These are phyloP conservation scores for Phytophthora rubi DNA, from an alignment of 352 stramenopile species.

Conservation along the genomic window DNA sequence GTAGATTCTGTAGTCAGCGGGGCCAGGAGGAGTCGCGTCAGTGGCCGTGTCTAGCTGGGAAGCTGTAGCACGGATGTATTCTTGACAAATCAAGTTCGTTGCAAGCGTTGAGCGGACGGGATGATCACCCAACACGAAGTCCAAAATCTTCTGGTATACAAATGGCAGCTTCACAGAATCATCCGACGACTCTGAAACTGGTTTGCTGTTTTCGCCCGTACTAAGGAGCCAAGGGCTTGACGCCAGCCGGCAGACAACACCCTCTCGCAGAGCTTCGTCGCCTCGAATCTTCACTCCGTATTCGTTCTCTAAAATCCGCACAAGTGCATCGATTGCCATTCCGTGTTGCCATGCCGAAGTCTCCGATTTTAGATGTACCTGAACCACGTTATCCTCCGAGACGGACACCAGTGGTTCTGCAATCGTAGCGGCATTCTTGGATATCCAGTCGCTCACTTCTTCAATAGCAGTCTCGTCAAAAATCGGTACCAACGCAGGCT, in stretches of 20 bases:
- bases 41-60: slow-evolving; percentile 21
- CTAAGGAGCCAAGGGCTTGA: slow-evolving; percentile 66
- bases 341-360: slow-evolving; percentile 67
- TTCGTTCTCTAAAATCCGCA: slow-evolving; percentile 79
- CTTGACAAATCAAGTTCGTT: slow-evolving; percentile 61
- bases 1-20: slow-evolving; percentile 46
- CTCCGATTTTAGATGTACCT: slow-evolving; percentile 78
- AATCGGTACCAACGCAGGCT: slow-evolving; percentile 62
- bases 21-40: slow-evolving; percentile 4
- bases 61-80: slow-evolving; percentile 62
- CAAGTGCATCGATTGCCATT: slow-evolving; percentile 71
- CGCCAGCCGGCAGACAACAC: slow-evolving; percentile 72
- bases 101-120: slow-evolving; percentile 56
- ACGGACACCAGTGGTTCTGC: slow-evolving; percentile 83
- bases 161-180: slow-evolving; percentile 47
- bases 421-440: slow-evolving; percentile 79
- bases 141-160: slow-evolving; percentile 73
- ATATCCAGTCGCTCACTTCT: slow-evolving; percentile 80
- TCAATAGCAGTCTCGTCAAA: slow-evolving; percentile 75
- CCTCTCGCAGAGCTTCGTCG: slow-evolving; percentile 66
- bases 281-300: slow-evolving; percentile 73
- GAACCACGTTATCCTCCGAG: slow-evolving; percentile 75
- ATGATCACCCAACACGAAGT: slow-evolving; percentile 70
- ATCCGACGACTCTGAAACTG: slow-evolving; percentile 9
- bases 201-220: slow-evolving; percentile 50